Base-by-base conservation (phyloP, 257 asterid species). In the Cruciata laevipes region DNA sequence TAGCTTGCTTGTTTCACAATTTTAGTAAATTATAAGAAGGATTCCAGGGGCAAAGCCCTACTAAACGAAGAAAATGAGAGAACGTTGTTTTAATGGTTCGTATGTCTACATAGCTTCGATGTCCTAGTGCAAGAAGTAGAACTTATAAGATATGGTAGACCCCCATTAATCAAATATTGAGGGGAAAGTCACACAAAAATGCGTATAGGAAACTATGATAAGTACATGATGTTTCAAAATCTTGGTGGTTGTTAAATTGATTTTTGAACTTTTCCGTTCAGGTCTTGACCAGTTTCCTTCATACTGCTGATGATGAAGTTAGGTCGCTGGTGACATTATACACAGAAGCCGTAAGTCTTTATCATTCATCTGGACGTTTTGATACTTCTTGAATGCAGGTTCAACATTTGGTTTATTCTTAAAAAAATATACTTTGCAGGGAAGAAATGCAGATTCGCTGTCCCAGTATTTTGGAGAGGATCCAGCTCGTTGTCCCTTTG, bases 401-500 rank as follows among this genome's bases (percentile, higher is more conserved):
- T 67, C 53, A 65, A 73, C 6, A 27, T 64, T 61, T 30, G 55
- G 38, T 64, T 30, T 23, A 44, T 69, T 75, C 61, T 53, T 51
- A 31, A 55, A 56, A 35, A 63, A 65, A 35, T 73, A 61, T 75
- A 37, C 71, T 64, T 72, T 70, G 72, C 87, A 93, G 98, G 98
- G 98, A 72, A 85, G 97, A 87, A 93, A 80, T 85, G 98, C 98
- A 63, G 98, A 93, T 77, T 86, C 98, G 7, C 79, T 93, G 33
- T 90, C 95, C 44, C 90, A 86, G 68, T 93, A 93, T 77, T 90
- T 93, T 74, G 98, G 98, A 2, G 98, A 93, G 86, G 98, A 93
- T 84, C 98, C 98, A 69, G 90, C 96, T 66, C 89, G 96, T 76
- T 93, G 96, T 73, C 98, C 98, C 71, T 93, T 93, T 73, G 98